These are phyloP conservation scores for Lodderomyces orthopsilosis DNA, from an alignment of 1,139 yeast species.

Conservation along the genomic window DNA sequence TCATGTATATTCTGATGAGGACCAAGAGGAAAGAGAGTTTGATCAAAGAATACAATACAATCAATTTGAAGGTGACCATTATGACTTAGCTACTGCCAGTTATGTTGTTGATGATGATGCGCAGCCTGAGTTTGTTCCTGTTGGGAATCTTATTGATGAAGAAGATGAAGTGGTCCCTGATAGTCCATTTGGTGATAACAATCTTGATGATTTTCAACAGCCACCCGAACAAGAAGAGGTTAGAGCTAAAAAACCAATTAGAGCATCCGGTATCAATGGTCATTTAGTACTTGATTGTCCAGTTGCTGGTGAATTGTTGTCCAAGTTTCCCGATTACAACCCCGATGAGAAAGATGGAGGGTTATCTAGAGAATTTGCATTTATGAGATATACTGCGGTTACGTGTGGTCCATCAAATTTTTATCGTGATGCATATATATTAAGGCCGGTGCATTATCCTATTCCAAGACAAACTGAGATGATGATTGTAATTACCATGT, in stretches of 20 bases:
- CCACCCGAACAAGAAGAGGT: constrained; percentile 34
- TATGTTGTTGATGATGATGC: constrained; percentile 15
- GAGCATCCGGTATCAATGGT: constrained; percentile 45
- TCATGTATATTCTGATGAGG: constrained; percentile 44
- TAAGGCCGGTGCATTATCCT: constrained; percentile 48
- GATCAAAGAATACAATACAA: constrained; percentile 42
- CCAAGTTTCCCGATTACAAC: constrained; percentile 43
- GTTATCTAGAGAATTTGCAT: constrained; percentile 44
- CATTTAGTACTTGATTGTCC: constrained; percentile 52
- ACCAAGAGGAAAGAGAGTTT: constrained; percentile 41
- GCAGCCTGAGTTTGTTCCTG: constrained; percentile 7
- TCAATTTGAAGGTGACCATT: constrained; percentile 44
- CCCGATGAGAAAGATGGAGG: constrained; percentile 38
- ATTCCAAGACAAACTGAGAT: constrained; percentile 45
- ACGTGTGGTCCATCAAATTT: constrained; percentile 52
- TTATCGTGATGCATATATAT: constrained; percentile 42
- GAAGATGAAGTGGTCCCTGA: constrained; percentile 15
- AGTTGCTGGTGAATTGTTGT: constrained; percentile 44
- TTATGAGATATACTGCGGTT: constrained; percentile 50
- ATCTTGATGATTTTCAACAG: constrained; percentile 20
- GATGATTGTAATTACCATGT: constrained; percentile 50
- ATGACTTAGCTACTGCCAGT: constrained; percentile 34
- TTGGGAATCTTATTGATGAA: constrained; percentile 5
- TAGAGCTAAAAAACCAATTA: constrained; percentile 36
- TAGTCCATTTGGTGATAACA: constrained; percentile 33